Percentiles rank a stretch among this genome's conserved stretches.
Conservation (phyloP, 345 rosid genomes). For the Eucalyptus brandiana region DNA sequence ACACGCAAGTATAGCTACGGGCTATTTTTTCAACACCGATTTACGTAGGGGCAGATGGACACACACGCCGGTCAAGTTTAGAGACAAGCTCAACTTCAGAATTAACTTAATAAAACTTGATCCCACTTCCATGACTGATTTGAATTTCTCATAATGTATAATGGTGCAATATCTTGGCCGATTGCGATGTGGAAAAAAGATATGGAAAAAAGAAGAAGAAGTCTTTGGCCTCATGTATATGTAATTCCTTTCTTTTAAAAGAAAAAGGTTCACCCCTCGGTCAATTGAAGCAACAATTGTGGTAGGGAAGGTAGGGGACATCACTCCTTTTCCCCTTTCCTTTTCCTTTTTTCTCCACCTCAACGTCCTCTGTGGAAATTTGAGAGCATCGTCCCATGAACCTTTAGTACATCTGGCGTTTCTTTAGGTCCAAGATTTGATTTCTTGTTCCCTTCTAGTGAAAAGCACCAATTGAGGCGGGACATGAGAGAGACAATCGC, state of each 20-base stretch:
- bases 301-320: constrained; percentile 57
- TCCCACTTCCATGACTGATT: background rate
- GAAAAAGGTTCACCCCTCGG: background rate
- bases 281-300: constrained; percentile 10
- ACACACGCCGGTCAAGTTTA: background rate
- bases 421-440: background rate
- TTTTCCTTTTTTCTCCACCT: background rate
- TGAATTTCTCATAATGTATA: background rate
- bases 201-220: background rate
- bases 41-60: background rate
- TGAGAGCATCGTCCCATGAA: constrained; percentile 2
- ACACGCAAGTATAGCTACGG: background rate
- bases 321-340: constrained; percentile 3
- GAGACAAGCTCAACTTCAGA: background rate
- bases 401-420: background rate
- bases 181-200: background rate
- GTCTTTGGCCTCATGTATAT: background rate
- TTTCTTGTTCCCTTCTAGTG: constrained; percentile 21
- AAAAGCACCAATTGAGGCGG: background rate
- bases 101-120: background rate
- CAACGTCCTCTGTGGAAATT: background rate
- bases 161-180: background rate
- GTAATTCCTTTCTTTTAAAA: background rate
- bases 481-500: background rate
- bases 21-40: background rate